A percentile compares a stretch with the other conserved stretches of the same genome.
Conservation (phyloP, 176 grass and related monocot species). For the Avena eriantha region DNA sequence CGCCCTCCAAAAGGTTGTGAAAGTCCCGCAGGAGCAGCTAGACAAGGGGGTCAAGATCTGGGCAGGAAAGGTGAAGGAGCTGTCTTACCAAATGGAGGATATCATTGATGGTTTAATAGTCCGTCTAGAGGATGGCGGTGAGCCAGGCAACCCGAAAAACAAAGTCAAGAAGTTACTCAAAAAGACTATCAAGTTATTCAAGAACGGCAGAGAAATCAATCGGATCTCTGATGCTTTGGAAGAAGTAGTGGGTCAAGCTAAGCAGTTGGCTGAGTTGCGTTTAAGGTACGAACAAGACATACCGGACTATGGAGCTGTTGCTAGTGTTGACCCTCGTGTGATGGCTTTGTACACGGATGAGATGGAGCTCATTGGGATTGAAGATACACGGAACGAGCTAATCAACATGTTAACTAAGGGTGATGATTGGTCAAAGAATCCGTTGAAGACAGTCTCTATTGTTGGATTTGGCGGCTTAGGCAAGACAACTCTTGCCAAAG, state of each 20-base stretch:
- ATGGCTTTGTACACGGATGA: too few species aligned
- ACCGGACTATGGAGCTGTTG: too few species aligned
- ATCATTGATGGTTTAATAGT: too few species aligned
- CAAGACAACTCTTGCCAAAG: neutral
- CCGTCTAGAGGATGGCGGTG: too few species aligned
- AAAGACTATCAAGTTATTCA: neutral
- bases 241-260: too few species aligned
- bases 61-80: neutral
- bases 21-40: neutral
- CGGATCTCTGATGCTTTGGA: too few species aligned
- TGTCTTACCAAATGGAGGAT: neutral
- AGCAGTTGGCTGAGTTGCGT: too few species aligned
- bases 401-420: too few species aligned
- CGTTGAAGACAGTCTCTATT: neutral
- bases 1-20: accelerated
- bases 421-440: neutral
- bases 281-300: too few species aligned
- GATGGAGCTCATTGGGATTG: neutral
- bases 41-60: neutral
- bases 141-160: too few species aligned
- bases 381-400: neutral
- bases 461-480: neutral
- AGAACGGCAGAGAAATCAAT: too few species aligned
- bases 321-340: too few species aligned
- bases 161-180: neutral